Conservation (phyloP, 2,329 filamentous ascomycete genomes). For the Bipolaris sorokiniana region DNA sequence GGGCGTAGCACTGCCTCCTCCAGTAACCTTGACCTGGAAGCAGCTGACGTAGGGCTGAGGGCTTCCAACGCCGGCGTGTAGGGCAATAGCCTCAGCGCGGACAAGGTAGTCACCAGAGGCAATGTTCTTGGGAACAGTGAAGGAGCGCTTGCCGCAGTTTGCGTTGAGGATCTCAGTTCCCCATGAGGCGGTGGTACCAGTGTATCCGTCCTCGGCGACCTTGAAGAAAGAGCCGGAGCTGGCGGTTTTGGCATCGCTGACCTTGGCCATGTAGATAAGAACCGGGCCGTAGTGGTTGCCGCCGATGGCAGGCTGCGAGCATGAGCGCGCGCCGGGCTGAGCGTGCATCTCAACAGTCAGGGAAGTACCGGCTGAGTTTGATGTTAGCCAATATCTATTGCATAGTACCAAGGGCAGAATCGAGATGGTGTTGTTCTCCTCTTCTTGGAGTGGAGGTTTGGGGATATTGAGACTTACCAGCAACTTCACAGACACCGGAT, state of each 20-base stretch:
- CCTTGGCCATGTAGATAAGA: constrained; percentile 49
- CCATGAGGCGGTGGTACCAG: constrained; percentile 44
- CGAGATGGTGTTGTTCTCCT: neutral
- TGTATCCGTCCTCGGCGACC: constrained; percentile 48
- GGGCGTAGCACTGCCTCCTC: constrained; percentile 42
- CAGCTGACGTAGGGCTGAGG: constrained; percentile 46
- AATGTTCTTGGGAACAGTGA: constrained; percentile 44
- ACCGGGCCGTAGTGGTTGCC: constrained; percentile 50
- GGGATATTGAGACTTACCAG: constrained; percentile 29
- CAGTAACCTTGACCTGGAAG: constrained; percentile 49
- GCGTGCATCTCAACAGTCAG: constrained; percentile 50
- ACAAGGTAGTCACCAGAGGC: constrained; percentile 45
- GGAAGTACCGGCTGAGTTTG: constrained; percentile 35
- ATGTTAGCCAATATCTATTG: constrained; percentile 13
- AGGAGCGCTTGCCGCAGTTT: constrained; percentile 47
- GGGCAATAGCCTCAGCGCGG: constrained; percentile 43
- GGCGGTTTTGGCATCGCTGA: constrained; percentile 43
- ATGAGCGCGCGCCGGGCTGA: constrained; percentile 42
- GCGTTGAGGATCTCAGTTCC: constrained; percentile 49
- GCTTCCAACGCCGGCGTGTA: constrained; percentile 41
- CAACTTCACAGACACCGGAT: constrained; percentile 42
- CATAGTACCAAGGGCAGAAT: neutral
- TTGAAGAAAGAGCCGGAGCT: constrained; percentile 46
- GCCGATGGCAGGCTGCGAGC: constrained; percentile 44
- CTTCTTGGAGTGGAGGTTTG: neutral